A percentile compares a stretch with the other conserved stretches of the same genome.
Evolutionary conservation across 2,329 filamentous ascomycete genomes (phyloP).

Genomic region (Colletotrichum viniferum): DNA sequence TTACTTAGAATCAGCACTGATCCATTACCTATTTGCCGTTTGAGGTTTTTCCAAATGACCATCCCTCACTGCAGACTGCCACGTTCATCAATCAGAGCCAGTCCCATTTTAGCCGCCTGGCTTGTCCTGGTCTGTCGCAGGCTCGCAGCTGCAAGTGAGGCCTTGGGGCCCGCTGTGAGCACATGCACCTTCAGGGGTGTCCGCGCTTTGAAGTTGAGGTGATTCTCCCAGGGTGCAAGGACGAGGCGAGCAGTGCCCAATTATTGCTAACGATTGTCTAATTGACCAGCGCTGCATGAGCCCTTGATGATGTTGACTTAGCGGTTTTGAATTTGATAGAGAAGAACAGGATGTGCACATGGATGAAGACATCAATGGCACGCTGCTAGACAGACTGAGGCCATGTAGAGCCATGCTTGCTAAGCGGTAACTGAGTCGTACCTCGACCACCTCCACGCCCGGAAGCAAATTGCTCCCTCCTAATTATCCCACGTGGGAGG

Average conservation of each 20-base stretch:
- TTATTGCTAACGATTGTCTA: not conserved
- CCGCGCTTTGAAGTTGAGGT: not conserved
- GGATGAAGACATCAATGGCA: not conserved
- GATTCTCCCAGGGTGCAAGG: not conserved
- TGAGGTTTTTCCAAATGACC: not conserved
- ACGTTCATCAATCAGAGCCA: not conserved
- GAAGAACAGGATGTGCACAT: not conserved
- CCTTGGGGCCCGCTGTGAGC: not conserved
- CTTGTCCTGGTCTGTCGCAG: conserved; percentile 2
- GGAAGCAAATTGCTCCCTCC: not conserved
- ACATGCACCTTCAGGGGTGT: not conserved
- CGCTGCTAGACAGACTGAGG: not conserved
- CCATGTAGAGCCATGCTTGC: not conserved
- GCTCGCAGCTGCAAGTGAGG: not conserved
- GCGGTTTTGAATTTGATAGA: not conserved
- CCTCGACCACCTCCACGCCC: not conserved
- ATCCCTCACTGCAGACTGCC: not conserved
- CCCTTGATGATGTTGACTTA: not conserved
- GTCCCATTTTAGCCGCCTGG: not conserved
- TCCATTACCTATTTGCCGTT: not conserved
- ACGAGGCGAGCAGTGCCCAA: not conserved
- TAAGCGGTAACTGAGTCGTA: conserved; percentile 6
- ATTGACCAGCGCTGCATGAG: not conserved
- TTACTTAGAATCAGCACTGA: not conserved
- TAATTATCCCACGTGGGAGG: not conserved